Evolutionary conservation across 2,329 filamentous ascomycete genomes (phyloP), one percentile per base, ranked within the genome.

Genomic region (Seiridium cupressi): DNA sequence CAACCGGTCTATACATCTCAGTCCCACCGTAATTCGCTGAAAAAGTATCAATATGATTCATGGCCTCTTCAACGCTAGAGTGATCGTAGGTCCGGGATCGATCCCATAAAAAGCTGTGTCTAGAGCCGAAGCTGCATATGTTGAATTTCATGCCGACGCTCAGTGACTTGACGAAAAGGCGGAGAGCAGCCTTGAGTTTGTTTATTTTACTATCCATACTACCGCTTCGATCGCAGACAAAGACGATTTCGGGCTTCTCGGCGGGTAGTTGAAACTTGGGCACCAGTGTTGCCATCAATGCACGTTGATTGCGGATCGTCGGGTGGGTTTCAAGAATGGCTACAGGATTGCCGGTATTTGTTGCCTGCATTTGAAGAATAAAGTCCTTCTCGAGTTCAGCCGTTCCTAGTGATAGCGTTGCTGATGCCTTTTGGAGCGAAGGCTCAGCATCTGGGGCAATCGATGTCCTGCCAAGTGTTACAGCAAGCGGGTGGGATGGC

Each of bases 151-250:
- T 77, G 4, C 86, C 85, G 1, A 87, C 65, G 0, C 87, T 87
- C 2, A 91, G 75, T 0, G 86, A 89, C 68, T 88, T 89, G 60
- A 90, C 74, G 65, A 90, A 90, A 31, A 90, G 76, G 4, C 82
- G 79, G 31, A 90, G 75, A 0, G 87, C 86, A 1, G 79, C 73
- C 32, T 79, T 74, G 3, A 88, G 77, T 38, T 85, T 80, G 0
- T 65, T 63, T 1, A 89, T 89, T 44, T 81, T 83, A 4, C 64
- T 63, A 0, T 47, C 34, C 88, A 90, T 90, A 61, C 87, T 90
- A 0, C 88, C 89, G 59, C 87, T 90, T 56, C 89, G 82, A 69
- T 93, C 90, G 59, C 87, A 89, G 4, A 93, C 75, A 64, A 93
- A 92, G 18, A 92, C 84, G 31, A 93, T 81, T 68, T 93, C 89